phyloP scores from a whole-genome alignment of 208 protist species.

The Endotrypanum monterogeii region DNA sequence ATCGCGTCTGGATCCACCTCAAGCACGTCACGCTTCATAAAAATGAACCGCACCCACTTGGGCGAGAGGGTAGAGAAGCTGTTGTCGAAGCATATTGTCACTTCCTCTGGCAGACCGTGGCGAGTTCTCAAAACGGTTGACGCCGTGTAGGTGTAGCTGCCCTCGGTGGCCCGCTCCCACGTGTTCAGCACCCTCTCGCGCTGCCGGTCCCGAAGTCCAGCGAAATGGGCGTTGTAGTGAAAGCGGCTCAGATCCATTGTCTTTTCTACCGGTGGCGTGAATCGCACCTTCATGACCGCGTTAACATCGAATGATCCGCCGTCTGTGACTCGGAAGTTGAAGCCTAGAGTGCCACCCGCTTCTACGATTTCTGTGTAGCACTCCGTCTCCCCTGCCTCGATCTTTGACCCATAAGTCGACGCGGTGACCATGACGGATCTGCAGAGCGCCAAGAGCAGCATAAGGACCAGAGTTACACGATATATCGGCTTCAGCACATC shows the following conservation, averaged over 20 bases:
- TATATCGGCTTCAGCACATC: not conserved
- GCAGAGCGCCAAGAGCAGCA: constrained; percentile 16
- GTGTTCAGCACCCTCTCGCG: constrained; percentile 41
- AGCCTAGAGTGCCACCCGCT: constrained; percentile 57
- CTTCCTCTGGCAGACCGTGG: constrained; percentile 65
- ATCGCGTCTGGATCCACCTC: constrained; percentile 49
- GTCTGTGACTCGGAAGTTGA: constrained; percentile 74
- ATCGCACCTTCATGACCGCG: constrained; percentile 43
- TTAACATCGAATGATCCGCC: constrained; percentile 77
- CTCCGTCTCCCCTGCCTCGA: constrained; percentile 49
- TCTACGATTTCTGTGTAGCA: constrained; percentile 72
- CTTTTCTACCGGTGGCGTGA: constrained; percentile 37
- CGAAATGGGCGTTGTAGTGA: constrained; percentile 49
- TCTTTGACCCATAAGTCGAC: constrained; percentile 45
- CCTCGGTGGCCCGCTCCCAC: constrained; percentile 59
- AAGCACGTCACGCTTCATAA: constrained; percentile 57
- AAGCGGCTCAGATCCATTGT: constrained; percentile 34
- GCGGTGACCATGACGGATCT: constrained; percentile 5
- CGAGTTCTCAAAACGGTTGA: constrained; percentile 44
- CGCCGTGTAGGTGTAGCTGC: constrained; percentile 69
- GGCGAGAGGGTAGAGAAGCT: constrained; percentile 58
- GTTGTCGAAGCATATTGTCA: constrained; percentile 77
- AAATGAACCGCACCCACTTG: constrained; percentile 65
- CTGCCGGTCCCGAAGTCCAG: constrained; percentile 36
- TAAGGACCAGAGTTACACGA: not conserved